Conservation (phyloP, 139 green algal species). For the Nannochloris sp. region DNA sequence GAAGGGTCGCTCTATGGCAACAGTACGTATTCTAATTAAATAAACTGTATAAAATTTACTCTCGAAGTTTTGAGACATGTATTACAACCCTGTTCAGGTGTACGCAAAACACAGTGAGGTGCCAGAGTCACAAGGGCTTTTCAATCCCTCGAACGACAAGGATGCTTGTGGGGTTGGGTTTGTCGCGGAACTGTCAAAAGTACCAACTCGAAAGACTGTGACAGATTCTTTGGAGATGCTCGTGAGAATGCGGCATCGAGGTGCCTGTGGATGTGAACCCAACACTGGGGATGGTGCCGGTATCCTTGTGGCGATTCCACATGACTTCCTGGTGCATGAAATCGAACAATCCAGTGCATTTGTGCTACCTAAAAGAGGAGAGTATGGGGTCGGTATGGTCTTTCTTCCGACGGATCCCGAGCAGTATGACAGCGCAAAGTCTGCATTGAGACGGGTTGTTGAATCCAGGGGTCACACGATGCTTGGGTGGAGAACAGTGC, state of each 20-base stretch:
- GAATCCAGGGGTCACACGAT: constrained; percentile 54
- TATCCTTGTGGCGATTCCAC: constrained; percentile 82
- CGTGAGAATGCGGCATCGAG: constrained; percentile 74
- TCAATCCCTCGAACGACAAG: constrained; percentile 54
- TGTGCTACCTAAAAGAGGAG: constrained; percentile 51
- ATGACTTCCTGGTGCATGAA: constrained; percentile 66
- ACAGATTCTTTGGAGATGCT: constrained; percentile 86
- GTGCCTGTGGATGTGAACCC: constrained; percentile 87
- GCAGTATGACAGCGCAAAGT: constrained; percentile 41
- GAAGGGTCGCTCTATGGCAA: too few species aligned
- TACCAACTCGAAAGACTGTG: constrained; percentile 58
- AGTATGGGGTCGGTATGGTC: constrained; percentile 79
- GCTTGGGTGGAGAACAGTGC: constrained; percentile 81
- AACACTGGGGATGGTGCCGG: constrained; percentile 90
- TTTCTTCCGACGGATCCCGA: constrained; percentile 75
- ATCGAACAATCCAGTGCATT: constrained; percentile 55
- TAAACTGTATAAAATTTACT: too few species aligned
- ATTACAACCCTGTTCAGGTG: constrained; percentile 10
- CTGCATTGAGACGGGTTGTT: constrained; percentile 46
- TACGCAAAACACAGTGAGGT: constrained; percentile 25
- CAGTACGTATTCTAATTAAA: too few species aligned
- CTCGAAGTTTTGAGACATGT: too few species aligned
- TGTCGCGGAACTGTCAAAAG: constrained; percentile 75
- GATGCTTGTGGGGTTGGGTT: constrained; percentile 89
- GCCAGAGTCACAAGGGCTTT: constrained; percentile 24